Evolutionary conservation across 2,329 filamentous ascomycete genomes (phyloP), one percentile per base, ranked within the genome.

Genomic region (Trichoderma hamatum): DNA sequence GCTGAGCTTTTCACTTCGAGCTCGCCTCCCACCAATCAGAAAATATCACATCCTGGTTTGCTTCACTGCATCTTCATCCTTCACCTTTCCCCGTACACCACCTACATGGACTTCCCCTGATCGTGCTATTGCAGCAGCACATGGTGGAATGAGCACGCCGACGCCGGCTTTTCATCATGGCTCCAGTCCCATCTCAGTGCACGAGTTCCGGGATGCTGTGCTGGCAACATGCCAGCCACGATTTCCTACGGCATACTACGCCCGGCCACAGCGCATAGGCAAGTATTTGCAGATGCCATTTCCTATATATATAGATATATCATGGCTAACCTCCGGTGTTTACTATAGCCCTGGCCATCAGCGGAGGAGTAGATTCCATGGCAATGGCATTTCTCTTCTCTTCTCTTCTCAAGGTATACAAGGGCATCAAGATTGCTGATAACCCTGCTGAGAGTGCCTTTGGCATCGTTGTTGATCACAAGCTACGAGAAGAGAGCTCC

Each of bases 341-440:
- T n/a, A 39, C 10, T 26, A 9, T 71, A 92, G 90, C 86, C 66
- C 82, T 98, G 70, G 96, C 94, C 19, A 84, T 98, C 71, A 97
- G 94, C 76, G 96, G 96, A 28, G 96, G 96, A 9, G 92, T 96
- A 49, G 96, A 99, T 79, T 98, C 95, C n/a, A 99, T 98, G 94
- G 95, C 95, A 32, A 84, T 99, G 70, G 93, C 94, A 67, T 89
- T 84, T 70, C 85, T 98, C 43, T 92, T 92, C 76, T 85, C 84
- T 60, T 79, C 82, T 56, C 74, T 86, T 43, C 79, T 80, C 46
- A 76, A 70, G 3, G 70, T 71, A 3, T 75, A 81, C 56, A 75
- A 75, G 2, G 69, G 73, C 30, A 74, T 82, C 71, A 79, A 72
- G 54, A 75, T 88, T 30, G 80, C 80, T 39, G 85, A 85, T 73